These are phyloP conservation scores for Candida chauliodis DNA, from an alignment of 805 yeast species.

Conservation along the genomic window DNA sequence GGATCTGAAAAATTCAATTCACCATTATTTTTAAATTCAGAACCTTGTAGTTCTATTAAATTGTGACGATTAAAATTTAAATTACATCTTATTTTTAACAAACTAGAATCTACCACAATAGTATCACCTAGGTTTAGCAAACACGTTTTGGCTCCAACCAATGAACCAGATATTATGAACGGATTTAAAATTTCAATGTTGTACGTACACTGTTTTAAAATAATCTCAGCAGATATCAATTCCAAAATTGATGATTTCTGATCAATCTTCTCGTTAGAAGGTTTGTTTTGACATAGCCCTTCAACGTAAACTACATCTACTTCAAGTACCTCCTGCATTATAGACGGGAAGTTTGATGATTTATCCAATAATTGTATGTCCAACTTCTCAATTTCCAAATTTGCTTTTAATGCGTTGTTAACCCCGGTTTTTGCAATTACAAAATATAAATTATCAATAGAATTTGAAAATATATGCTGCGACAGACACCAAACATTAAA, in stretches of 20 bases:
- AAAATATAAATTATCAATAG: slow-evolving; percentile 2
- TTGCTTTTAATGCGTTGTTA: neutral
- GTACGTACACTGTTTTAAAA: slow-evolving; percentile 4
- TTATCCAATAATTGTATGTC: slow-evolving; percentile 7
- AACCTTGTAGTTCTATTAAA: slow-evolving; percentile 11
- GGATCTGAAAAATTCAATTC: neutral
- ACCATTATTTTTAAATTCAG: slow-evolving; percentile 7
- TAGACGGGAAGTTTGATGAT: slow-evolving; percentile 10
- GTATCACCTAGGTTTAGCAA: slow-evolving; percentile 2
- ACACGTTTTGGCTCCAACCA: slow-evolving; percentile 2
- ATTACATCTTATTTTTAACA: slow-evolving; percentile 5
- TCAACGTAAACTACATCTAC: slow-evolving; percentile 14
- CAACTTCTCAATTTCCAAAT: slow-evolving; percentile 6
- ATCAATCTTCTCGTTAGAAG: neutral
- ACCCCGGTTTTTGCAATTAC: neutral
- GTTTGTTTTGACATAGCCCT: neutral
- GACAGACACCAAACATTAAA: slow-evolving; percentile 6
- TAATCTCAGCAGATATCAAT: slow-evolving; percentile 2
- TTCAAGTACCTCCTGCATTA: slow-evolving; percentile 11
- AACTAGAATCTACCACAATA: neutral
- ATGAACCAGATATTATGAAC: slow-evolving; percentile 7
- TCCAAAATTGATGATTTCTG: neutral
- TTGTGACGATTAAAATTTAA: slow-evolving; percentile 8
- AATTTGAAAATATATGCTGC: slow-evolving; percentile 7
- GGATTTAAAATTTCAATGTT: slow-evolving; percentile 10